A percentile compares a stretch with the other conserved stretches of the same genome.
phyloP scores from a whole-genome alignment of 768 basidiomycete genomes.

The Naganishia randhawae region DNA sequence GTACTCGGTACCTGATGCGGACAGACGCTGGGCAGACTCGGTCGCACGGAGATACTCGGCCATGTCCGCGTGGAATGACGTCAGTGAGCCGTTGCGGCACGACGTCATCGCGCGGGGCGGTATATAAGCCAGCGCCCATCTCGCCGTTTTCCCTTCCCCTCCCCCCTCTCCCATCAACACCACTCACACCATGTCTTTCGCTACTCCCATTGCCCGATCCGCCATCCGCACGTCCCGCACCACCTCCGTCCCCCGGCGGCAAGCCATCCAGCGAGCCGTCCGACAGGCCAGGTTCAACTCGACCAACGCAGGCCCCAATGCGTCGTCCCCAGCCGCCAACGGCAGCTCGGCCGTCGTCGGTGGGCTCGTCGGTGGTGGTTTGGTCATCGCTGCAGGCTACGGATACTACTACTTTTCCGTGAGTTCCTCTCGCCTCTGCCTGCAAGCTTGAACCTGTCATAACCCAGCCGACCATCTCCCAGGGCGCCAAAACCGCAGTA shows the following conservation, averaged over 20 bases:
- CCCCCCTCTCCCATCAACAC: not conserved
- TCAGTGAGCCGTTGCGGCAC: no score
- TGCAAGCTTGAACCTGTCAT: not conserved
- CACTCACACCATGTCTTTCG: constrained; percentile 26
- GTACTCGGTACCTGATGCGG: no score
- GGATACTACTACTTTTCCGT: constrained; percentile 29
- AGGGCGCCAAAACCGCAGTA: constrained; percentile 27
- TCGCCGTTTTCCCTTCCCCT: not conserved
- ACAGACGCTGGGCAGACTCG: no score
- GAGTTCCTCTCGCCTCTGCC: constrained; percentile 4
- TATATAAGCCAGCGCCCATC: not conserved
- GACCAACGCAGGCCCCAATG: constrained; percentile 22
- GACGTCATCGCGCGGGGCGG: not conserved
- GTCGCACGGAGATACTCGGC: no score
- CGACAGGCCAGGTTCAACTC: constrained; percentile 28
- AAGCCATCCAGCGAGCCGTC: constrained; percentile 12
- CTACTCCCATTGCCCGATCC: constrained; percentile 21
- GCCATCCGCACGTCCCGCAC: constrained; percentile 15
- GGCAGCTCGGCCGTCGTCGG: constrained; percentile 19
- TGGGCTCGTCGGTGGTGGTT: constrained; percentile 20
- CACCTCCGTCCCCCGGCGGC: not conserved
- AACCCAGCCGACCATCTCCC: not conserved
- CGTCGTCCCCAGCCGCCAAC: constrained; percentile 13
- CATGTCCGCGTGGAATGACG: no score
- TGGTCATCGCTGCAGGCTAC: constrained; percentile 25